Evolutionary conservation across 2,329 filamentous ascomycete genomes (phyloP), one percentile per base, ranked within the genome.

Genomic region (Nigrospora osmanthi): DNA sequence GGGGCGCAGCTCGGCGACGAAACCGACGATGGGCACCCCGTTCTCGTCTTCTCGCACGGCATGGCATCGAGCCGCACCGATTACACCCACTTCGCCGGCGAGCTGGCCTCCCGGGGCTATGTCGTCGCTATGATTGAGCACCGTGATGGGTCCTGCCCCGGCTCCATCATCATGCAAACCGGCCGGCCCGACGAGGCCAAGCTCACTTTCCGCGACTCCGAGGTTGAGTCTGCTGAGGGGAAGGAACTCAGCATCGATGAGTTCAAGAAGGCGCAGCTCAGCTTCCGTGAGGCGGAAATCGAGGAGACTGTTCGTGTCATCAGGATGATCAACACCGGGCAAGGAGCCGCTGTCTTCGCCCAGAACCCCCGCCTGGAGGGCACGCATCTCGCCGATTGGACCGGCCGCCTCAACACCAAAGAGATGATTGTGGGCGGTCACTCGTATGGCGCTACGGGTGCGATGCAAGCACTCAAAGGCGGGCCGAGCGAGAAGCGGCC

Each of bases 361-460:
- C 48, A 56, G 3, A 83, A 75, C 62, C 61, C 69, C 11, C 71
- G 69, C 50, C 55, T 49, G 33, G 77, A 75, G 57, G 76, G 70
- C 38, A 54, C 53, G 17, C 62, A 63, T 49, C 67, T 81, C 2
- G 53, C 64, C 3, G 61, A 63, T 14, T 85, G 80, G 71, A 58
- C 66, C 33, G 62, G 64, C 45, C 70, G 78, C 11, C 69, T 86
- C 7, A 71, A 82, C 56, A 65, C 73, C 38, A 62, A 71, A 30
- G 68, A 73, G 33, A 69, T 82, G 52, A 70, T 78, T 38, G 68
- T 85, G 10, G 75, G 68, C 4, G 81, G 81, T 0, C 81, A 85
- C 57, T 83, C 78, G 0, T 84, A 81, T 61, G 82, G 82, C 40
- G 81, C 80, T 2, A 85, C 82, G 0, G 72, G 77, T 3, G 80